Evolutionary conservation across 768 basidiomycete genomes (phyloP).

Genomic region (Trametes maxima): DNA sequence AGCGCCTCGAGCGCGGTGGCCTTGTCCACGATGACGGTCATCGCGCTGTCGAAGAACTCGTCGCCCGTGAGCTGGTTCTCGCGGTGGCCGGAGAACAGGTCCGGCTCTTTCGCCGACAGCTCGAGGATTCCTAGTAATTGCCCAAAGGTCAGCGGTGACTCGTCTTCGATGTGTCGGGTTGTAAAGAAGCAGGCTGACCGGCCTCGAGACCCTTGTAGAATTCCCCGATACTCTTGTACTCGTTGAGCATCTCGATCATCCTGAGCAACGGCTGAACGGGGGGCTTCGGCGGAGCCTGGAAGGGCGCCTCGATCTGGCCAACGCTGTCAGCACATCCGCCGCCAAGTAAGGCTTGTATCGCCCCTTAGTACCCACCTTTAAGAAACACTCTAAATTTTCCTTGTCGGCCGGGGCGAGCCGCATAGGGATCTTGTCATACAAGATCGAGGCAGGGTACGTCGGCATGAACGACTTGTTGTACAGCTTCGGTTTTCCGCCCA

Average conservation of each 20-base stretch:
- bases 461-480: background rate
- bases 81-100: background rate
- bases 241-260: background rate
- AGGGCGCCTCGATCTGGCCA: background rate
- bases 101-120: background rate
- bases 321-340: background rate
- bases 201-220: background rate
- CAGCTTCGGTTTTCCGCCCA: background rate
- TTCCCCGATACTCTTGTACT: background rate
- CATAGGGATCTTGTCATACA: background rate
- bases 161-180: background rate
- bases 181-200: background rate
- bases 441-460: background rate
- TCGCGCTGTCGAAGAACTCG: conserved; percentile 1
- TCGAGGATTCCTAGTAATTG: background rate
- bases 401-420: background rate
- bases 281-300: background rate
- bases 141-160: background rate
- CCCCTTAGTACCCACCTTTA: background rate
- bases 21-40: background rate
- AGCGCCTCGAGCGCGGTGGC: background rate
- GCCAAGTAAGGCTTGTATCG: background rate
- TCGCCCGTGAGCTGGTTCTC: background rate
- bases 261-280: background rate
- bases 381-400: background rate